Percentiles rank a stretch among this genome's conserved stretches.
phyloP scores from a whole-genome alignment of 1,284 basidiomycete genomes.

The Tausonia pullulans region DNA sequence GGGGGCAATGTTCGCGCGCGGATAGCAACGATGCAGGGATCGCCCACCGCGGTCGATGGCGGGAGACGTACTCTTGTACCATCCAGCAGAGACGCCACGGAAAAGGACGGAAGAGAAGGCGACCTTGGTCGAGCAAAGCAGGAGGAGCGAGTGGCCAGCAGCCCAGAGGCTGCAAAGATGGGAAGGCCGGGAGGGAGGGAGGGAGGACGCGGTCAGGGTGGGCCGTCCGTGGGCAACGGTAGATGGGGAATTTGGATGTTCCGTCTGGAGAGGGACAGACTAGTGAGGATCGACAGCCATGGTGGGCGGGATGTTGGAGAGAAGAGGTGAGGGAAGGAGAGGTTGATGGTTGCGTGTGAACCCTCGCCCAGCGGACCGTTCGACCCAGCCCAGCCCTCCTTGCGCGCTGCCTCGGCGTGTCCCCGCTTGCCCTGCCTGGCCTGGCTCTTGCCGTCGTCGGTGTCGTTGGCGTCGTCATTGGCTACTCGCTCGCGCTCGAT shows the following conservation, averaged over 20 bases:
- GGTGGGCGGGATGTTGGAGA: not conserved
- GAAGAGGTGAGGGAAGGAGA: not conserved
- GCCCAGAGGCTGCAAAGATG: conserved; percentile 12
- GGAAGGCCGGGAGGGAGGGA: not conserved
- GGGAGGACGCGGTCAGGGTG: not conserved
- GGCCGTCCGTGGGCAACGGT: not conserved
- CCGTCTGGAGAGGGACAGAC: not conserved
- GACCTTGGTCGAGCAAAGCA: conserved; percentile 8
- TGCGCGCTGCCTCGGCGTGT: not conserved
- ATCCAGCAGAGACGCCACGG: not conserved
- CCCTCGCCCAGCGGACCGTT: too few species aligned
- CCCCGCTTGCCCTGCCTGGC: not conserved
- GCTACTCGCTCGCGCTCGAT: too few species aligned
- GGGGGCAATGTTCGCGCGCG: not conserved
- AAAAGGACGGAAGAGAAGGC: conserved; percentile 7
- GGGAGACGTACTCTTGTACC: conserved; percentile 14
- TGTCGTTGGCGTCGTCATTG: not conserved
- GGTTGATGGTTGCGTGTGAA: not conserved
- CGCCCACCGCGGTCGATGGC: not conserved
- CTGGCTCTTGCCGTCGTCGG: not conserved
- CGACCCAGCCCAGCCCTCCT: too few species aligned
- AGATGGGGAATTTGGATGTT: not conserved
- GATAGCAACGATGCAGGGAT: not conserved
- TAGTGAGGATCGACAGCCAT: conserved; percentile 16
- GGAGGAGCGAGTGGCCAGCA: conserved; percentile 10